phyloP scores from a whole-genome alignment of 441 rosid species.

The Syzygium malaccense region DNA sequence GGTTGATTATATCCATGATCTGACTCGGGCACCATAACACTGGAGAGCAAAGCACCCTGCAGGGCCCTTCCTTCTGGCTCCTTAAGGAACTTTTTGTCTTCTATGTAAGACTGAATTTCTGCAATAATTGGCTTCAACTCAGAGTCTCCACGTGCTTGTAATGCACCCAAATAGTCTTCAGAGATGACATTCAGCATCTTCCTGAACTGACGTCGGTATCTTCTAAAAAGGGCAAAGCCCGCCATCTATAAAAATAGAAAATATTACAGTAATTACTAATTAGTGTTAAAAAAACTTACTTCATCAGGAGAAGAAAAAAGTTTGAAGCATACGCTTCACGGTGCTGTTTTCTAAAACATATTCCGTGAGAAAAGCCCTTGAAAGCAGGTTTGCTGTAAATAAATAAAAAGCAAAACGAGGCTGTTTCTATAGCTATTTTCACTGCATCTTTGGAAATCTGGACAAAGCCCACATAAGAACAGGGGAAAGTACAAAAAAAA shows the following conservation, averaged over 20 bases:
- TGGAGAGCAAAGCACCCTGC: conserved; percentile 34
- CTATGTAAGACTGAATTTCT: conserved; percentile 50
- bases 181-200: conserved; percentile 47
- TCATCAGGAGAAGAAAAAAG: neutral
- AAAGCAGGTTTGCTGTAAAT: neutral
- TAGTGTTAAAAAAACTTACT: neutral
- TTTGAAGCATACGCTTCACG: neutral
- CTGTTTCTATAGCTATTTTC: neutral
- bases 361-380: neutral
- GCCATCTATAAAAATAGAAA: conserved; percentile 46
- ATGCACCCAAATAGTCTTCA: conserved; percentile 43
- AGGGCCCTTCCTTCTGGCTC: conserved; percentile 65
- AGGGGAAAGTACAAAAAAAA: neutral
- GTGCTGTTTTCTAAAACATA: neutral
- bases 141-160: conserved; percentile 35
- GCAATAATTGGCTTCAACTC: conserved; percentile 33
- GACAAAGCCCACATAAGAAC: neutral
- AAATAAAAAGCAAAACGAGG: neutral
- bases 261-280: neutral
- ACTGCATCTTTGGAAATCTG: neutral
- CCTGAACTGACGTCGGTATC: conserved; percentile 59
- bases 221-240: conserved; percentile 59
- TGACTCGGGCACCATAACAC: conserved; percentile 24
- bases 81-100: conserved; percentile 44
- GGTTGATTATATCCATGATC: conserved; percentile 1